A percentile compares a stretch with the other conserved stretches of the same genome.
Evolutionary conservation across 2,329 filamentous ascomycete genomes (phyloP).

Genomic region (Tolypocladium album): DNA sequence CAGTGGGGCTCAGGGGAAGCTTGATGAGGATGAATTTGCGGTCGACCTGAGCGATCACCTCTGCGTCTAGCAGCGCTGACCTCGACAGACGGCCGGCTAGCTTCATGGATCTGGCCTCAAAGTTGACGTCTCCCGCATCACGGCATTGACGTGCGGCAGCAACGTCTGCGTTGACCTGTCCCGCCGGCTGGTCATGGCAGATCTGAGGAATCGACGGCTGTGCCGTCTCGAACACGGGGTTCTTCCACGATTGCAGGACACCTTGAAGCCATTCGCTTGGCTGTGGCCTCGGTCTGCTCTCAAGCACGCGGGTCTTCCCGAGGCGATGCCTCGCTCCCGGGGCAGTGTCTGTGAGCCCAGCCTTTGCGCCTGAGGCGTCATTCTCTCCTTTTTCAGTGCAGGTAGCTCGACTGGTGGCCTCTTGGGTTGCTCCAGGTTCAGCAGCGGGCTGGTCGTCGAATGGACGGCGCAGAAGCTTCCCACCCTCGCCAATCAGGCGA

Average conservation of each 20-base stretch:
- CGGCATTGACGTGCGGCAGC: conserved; percentile 2
- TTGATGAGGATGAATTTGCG: conserved; percentile 76
- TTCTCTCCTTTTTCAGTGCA: neutral
- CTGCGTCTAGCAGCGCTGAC: conserved; percentile 43
- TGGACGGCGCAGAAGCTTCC: conserved; percentile 31
- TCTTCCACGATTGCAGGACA: conserved; percentile 58
- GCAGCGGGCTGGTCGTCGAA: conserved; percentile 25
- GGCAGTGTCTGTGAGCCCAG: neutral
- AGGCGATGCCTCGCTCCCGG: neutral
- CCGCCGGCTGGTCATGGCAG: conserved; percentile 8
- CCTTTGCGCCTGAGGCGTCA: neutral
- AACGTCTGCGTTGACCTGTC: neutral
- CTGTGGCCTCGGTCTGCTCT: conserved; percentile 4
- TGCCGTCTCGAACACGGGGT: conserved; percentile 56
- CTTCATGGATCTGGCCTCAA: conserved; percentile 16
- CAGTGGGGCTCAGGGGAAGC: conserved; percentile 23
- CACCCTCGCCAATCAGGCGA: conserved; percentile 27
- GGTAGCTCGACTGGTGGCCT: neutral
- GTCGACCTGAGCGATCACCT: conserved; percentile 75
- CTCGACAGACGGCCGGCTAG: conserved; percentile 47
- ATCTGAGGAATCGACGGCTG: conserved; percentile 34
- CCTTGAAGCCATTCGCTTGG: conserved; percentile 45
- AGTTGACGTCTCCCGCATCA: conserved; percentile 10
- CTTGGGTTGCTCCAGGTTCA: neutral
- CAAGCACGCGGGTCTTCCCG: neutral